Evolutionary conservation across 129 eudicot species (phyloP), one percentile per base, ranked within the genome.

Genomic region (Lactuca saligna): DNA sequence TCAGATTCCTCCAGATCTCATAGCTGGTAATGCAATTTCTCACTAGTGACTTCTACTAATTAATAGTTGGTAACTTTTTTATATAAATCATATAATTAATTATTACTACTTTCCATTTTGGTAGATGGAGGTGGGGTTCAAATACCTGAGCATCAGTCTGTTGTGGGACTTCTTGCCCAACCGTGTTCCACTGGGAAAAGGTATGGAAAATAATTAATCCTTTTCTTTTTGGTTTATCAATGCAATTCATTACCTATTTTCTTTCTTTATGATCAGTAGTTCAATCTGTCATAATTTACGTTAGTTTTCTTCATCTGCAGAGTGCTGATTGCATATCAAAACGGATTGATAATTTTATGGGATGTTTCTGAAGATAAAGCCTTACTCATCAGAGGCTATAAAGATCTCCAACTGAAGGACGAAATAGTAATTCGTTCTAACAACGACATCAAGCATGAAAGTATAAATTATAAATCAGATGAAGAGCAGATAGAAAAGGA

Each of bases 91-190:
- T 31, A 39, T 70, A 63, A 20, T 20, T 20, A 20, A 46, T 74
- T 74, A 56, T 57, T 54, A 41, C 48, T 61, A 48, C 61, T 60
- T 29, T 63, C 65, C 17, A 57, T 14, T 61, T 61, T 71, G 72
- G 78, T 84, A 91, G 97, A 88, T 57, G 91, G 78, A 62, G 86
- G 87, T 61, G 87, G 88, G 74, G 70, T 86, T 78, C 34, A 85
- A 74, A 66, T 80, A 75, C 86, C 84, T 57, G 81, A 81, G 73
- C 83, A 91, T 13, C 87, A 42, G 29, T 84, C 96, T 50, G 75
- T 91, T 67, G 98, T 86, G 63, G 98, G 98, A 70, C 82, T 91
- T 66, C 87, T 88, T 54, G 78, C 96, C 60, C 98, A 91, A 74
- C 98, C 98, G 70, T 81, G 80, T 82, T 80, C 96, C 55, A 75